Percentiles rank a stretch among this genome's conserved stretches.
Conservation (phyloP, 257 asterid species). For the Solanum sejunctum region DNA sequence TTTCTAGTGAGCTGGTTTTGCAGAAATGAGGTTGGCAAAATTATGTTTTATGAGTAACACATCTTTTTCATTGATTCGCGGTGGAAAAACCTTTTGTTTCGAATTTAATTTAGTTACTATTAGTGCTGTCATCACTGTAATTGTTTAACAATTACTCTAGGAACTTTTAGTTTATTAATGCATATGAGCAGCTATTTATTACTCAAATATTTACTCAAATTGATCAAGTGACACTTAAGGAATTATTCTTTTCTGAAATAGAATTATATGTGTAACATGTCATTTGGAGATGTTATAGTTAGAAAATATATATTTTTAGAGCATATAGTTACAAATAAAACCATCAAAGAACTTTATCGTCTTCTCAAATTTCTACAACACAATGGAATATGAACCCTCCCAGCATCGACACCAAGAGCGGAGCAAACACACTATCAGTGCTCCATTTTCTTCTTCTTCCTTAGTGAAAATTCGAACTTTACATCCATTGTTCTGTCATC, state of each 20-base stretch:
- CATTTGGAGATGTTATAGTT: background rate
- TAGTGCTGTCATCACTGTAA: too few relatives aligned
- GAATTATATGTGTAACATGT: too few relatives aligned
- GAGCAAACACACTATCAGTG: background rate
- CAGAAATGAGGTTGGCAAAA: too few relatives aligned
- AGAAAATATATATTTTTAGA: background rate
- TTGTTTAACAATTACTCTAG: too few relatives aligned
- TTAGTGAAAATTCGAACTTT: background rate
- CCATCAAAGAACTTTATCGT: background rate
- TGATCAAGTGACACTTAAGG: background rate
- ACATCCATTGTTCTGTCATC: background rate
- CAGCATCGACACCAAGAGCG: background rate
- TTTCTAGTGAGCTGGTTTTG: too few relatives aligned
- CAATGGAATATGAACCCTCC: background rate
- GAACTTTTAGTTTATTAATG: background rate
- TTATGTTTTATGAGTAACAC: too few relatives aligned
- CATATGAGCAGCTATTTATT: too few relatives aligned
- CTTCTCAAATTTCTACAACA: background rate
- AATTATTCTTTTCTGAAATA: too few relatives aligned
- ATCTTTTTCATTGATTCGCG: too few relatives aligned
- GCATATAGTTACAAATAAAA: too few relatives aligned
- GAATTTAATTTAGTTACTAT: too few relatives aligned
- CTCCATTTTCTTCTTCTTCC: background rate
- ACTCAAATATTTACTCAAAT: background rate
- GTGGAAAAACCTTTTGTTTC: too few relatives aligned